phyloP scores from a whole-genome alignment of 148 eudicot species.

The Pharnaceum exiguum region DNA sequence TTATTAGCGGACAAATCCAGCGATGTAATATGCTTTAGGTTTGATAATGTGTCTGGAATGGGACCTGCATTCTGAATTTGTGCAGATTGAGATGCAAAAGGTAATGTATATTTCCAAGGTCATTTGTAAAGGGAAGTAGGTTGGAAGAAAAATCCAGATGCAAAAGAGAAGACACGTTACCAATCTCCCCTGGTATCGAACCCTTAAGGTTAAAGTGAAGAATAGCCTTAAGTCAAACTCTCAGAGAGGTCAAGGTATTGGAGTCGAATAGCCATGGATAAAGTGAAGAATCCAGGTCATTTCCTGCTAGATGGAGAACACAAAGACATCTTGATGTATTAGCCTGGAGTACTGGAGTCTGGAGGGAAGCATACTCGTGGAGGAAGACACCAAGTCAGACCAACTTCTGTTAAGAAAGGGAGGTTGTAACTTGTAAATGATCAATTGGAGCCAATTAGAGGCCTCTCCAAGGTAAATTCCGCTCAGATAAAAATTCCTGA shows the following conservation, averaged over 20 bases:
- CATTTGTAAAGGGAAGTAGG: not conserved
- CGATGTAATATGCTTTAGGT: not conserved
- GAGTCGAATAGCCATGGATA: slow-evolving; percentile 1
- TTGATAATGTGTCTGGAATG: not conserved
- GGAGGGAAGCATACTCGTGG: not conserved
- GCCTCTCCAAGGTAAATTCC: not conserved
- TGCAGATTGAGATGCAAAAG: not conserved
- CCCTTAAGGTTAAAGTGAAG: too few relatives aligned
- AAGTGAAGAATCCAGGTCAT: not conserved
- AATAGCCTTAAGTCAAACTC: too few relatives aligned
- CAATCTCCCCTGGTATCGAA: slow-evolving; percentile 10
- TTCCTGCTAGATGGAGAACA: slow-evolving; percentile 4
- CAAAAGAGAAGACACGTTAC: slow-evolving; percentile 5
- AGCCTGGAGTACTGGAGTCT: slow-evolving; percentile 1
- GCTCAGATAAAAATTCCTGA: not conserved
- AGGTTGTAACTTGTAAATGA: too few relatives aligned
- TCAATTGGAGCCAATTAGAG: not conserved
- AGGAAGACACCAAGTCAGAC: slow-evolving; percentile 2
- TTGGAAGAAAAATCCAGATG: slow-evolving; percentile 16
- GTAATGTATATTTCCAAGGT: not conserved
- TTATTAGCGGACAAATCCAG: slow-evolving; percentile 12
- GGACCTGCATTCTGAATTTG: not conserved
- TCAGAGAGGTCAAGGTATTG: slow-evolving; percentile 8
- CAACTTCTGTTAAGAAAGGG: slow-evolving; percentile 8
- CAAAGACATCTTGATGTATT: slow-evolving; percentile 7